Percentiles rank a stretch among this genome's conserved stretches.
Evolutionary conservation across 169 alveolate genomes (phyloP).

Genomic region (Plasmodium vinckei): DNA sequence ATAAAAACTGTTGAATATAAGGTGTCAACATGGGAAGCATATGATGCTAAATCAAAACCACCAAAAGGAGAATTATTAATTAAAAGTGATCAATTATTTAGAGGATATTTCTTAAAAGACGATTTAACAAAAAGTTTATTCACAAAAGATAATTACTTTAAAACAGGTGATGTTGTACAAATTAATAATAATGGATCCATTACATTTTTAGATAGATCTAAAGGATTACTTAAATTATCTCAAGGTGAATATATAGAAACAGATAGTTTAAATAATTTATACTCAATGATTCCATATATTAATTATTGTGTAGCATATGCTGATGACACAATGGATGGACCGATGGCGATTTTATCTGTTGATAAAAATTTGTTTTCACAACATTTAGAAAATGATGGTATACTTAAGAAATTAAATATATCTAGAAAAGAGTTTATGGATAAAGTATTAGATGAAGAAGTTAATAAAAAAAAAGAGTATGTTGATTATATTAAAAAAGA

Average conservation of each 20-base stretch:
- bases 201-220: constrained; percentile 94
- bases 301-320: constrained; percentile 63
- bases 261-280: constrained; percentile 32
- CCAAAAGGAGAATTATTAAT: constrained; percentile 95
- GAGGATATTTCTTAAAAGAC: constrained; percentile 92
- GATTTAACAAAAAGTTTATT: constrained; percentile 90
- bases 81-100: constrained; percentile 89
- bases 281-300: constrained; percentile 29
- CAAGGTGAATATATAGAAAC: constrained; percentile 96
- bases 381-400: constrained; percentile 11
- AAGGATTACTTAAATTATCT: constrained; percentile 94
- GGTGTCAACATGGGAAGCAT: constrained; percentile 55
- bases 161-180: constrained; percentile 95
- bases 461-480: constrained; percentile 6
- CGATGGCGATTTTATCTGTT: constrained; percentile 34
- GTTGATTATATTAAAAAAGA: constrained; percentile 31
- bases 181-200: constrained; percentile 90
- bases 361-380: constrained; percentile 35
- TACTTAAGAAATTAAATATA: constrained; percentile 8
- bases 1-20: constrained; percentile 7
- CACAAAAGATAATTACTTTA: constrained; percentile 91
- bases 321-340: constrained; percentile 70
- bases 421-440: constrained; percentile 8
- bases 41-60: constrained; percentile 81
- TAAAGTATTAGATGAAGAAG: background rate